A percentile compares a stretch with the other conserved stretches of the same genome.
Conservation (phyloP, 768 basidiomycete genomes). For the Phylloporus rhodoxanthus region DNA sequence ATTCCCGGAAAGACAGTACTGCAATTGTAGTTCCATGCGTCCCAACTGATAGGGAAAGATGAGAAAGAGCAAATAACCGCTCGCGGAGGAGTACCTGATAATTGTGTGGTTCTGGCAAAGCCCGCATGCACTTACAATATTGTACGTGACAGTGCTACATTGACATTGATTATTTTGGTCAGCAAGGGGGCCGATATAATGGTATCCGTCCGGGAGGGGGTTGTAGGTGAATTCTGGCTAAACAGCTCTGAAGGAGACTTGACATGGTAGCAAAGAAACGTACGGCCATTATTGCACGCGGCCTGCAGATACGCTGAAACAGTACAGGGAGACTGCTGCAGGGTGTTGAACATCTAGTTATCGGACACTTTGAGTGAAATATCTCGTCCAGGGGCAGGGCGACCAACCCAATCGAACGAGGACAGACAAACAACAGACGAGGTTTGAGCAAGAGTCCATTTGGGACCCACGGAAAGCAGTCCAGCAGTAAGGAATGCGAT, state of each 20-base stretch:
- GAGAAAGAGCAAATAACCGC: not conserved
- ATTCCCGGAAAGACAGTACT: slow-evolving; percentile 30
- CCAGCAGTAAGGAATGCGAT: slow-evolving; percentile 15
- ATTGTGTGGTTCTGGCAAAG: slow-evolving; percentile 45
- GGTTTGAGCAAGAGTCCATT: slow-evolving; percentile 18
- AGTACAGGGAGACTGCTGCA: slow-evolving; percentile 42
- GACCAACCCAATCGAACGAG: slow-evolving; percentile 26
- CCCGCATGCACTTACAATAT: slow-evolving; percentile 51
- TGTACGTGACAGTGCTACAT: slow-evolving; percentile 55
- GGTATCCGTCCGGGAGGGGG: slow-evolving; percentile 32
- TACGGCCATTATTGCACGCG: slow-evolving; percentile 40
- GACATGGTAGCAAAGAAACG: slow-evolving; percentile 14
- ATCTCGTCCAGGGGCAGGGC: not conserved
- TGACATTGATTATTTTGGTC: slow-evolving; percentile 34
- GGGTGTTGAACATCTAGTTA: slow-evolving; percentile 36
- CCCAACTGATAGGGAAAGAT: slow-evolving; percentile 38
- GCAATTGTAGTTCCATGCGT: slow-evolving; percentile 46
- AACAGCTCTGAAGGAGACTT: slow-evolving; percentile 6
- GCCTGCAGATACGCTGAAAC: slow-evolving; percentile 40
- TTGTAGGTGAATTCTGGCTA: slow-evolving; percentile 34
- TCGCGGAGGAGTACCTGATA: slow-evolving; percentile 24
- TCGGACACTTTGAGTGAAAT: not conserved
- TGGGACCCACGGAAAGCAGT: slow-evolving; percentile 16
- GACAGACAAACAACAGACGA: slow-evolving; percentile 19
- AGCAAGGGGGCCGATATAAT: slow-evolving; percentile 32